Conservation (phyloP, 148 eudicot genomes). For the Fallopia convolvulus region DNA sequence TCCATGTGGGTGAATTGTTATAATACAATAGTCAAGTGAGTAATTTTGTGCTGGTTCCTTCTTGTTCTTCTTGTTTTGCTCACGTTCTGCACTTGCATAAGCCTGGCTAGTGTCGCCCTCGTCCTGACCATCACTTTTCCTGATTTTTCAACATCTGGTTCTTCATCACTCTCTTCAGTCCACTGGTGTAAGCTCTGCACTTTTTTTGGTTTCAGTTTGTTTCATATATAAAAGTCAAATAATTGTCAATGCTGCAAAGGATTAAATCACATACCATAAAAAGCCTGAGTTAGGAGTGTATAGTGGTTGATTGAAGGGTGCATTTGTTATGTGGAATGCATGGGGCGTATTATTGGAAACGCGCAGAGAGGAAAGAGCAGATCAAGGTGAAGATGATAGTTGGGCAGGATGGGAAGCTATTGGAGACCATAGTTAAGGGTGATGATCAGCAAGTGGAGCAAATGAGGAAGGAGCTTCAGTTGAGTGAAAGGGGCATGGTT, state of each 20-base stretch:
- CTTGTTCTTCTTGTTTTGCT: no score
- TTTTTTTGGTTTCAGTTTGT: no score
- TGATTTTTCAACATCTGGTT: constrained; percentile 80
- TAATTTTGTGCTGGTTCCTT: constrained; percentile 46
- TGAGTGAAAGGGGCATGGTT: constrained; percentile 89
- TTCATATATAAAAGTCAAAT: neutral
- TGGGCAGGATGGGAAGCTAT: constrained; percentile 65
- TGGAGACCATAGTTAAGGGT: constrained; percentile 77
- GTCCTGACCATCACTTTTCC: constrained; percentile 83
- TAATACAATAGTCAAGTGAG: no score
- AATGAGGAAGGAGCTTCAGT: constrained; percentile 73
- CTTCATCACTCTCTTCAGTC: constrained; percentile 67
- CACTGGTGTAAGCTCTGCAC: constrained; percentile 61
- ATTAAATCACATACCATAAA: no score
- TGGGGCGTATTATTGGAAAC: constrained; percentile 85
- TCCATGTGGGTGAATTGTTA: no score
- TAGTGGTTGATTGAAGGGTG: neutral
- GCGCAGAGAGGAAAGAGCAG: constrained; percentile 84
- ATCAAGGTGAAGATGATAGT: constrained; percentile 83
- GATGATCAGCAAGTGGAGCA: constrained; percentile 86
- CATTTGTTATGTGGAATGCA: constrained; percentile 17
- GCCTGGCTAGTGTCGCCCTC: constrained; percentile 86
- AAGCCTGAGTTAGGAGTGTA: neutral
- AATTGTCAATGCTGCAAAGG: neutral
- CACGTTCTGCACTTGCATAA: constrained; percentile 90